A percentile compares a stretch with the other conserved stretches of the same genome.
phyloP scores from a whole-genome alignment of 352 stramenopile species.

The Phytophthora fragariaefolia region DNA sequence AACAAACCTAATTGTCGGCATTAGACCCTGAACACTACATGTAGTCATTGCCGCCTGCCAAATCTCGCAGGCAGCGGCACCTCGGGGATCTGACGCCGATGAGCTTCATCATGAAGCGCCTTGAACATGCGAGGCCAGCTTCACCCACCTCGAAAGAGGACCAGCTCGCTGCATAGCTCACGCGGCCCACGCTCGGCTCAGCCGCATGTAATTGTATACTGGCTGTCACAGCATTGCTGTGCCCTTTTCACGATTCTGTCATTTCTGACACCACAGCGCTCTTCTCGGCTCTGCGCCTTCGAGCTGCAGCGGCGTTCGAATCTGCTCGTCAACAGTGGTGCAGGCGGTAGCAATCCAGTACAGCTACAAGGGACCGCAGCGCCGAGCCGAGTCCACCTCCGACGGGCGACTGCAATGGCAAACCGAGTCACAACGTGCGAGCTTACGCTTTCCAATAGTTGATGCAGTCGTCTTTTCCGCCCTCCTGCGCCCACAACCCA shows the following conservation, averaged over 20 bases:
- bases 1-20: too few species aligned
- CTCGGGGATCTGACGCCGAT: slow-evolving; percentile 4
- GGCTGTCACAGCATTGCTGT: too few species aligned
- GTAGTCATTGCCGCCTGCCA: not conserved
- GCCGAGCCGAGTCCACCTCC: not conserved
- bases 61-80: slow-evolving; percentile 5
- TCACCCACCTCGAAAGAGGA: slow-evolving; percentile 1
- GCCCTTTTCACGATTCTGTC: too few species aligned
- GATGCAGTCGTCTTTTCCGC: not conserved
- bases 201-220: too few species aligned
- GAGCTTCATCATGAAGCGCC: not conserved
- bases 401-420: not conserved
- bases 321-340: not conserved
- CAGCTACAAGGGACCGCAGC: not conserved
- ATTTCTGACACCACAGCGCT: too few species aligned
- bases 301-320: not conserved
- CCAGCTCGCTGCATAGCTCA: slow-evolving; percentile 11
- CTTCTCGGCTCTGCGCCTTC: too few species aligned
- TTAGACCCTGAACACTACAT: too few species aligned
- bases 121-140: too few species aligned
- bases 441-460: not conserved
- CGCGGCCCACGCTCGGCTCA: too few species aligned
- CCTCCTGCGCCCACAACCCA: not conserved
- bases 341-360: not conserved
- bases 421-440: not conserved